phyloP scores from a whole-genome alignment of 1,284 basidiomycete genomes.

The Coniophora puteana region DNA sequence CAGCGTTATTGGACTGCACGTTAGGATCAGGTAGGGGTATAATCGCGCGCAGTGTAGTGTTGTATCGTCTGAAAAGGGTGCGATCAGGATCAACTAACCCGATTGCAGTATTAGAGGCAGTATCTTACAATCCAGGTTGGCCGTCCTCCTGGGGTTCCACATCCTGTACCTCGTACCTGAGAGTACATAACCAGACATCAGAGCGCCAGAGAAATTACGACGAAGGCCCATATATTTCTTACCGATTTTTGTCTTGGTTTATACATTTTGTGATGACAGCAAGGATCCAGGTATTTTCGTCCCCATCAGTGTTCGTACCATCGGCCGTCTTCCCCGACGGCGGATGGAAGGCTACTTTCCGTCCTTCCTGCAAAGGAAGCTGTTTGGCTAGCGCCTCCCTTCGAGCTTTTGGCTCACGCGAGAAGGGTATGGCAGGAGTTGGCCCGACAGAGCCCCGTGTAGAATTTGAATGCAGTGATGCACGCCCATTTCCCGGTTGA shows the following conservation, averaged over 20 bases:
- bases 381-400: constrained; percentile 58
- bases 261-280: constrained; percentile 70
- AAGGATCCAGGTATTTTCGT: constrained; percentile 77
- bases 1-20: constrained; percentile 49
- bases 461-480: constrained; percentile 47
- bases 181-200: constrained; percentile 6
- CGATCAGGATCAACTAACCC: constrained; percentile 8
- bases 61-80: constrained; percentile 53
- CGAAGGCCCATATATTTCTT: constrained; percentile 14
- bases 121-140: constrained; percentile 59
- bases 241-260: constrained; percentile 67
- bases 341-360: constrained; percentile 78
- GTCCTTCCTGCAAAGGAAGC: constrained; percentile 62
- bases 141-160: constrained; percentile 76
- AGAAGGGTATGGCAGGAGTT: constrained; percentile 44
- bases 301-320: constrained; percentile 42
- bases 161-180: constrained; percentile 79
- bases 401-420: constrained; percentile 64
- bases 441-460: constrained; percentile 52
- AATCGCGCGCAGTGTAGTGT: constrained; percentile 62
- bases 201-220: constrained; percentile 5
- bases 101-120: background rate
- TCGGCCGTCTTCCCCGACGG: constrained; percentile 49
- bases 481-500: constrained; percentile 35
- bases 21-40: constrained; percentile 75